Conservation (phyloP, 176 grass and related monocot genomes). For the Eremochloa ophiuroides region DNA sequence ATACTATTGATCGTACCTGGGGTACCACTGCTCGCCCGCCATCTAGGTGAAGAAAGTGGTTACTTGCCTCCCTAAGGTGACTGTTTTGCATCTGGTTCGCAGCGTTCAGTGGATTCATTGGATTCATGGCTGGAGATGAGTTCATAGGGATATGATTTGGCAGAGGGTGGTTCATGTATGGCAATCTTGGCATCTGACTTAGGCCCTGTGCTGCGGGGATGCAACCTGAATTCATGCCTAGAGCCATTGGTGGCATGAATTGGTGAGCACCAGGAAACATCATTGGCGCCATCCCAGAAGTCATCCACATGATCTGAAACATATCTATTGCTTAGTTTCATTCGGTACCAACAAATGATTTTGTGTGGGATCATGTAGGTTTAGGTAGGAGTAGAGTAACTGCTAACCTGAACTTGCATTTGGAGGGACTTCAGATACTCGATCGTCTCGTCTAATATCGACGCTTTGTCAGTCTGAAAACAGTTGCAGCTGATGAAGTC, state of each 20-base stretch:
- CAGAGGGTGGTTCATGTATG: conserved; percentile 46
- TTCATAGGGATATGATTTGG: conserved; percentile 57
- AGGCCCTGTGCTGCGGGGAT: conserved; percentile 52
- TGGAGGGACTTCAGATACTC: conserved; percentile 96
- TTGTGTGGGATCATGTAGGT: neutral
- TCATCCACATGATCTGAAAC: conserved; percentile 94
- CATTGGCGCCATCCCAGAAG: conserved; percentile 65
- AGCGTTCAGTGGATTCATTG: conserved; percentile 39
- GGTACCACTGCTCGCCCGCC: conserved; percentile 27
- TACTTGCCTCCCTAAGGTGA: conserved; percentile 41
- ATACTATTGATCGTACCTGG: conserved; percentile 49
- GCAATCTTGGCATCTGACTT: conserved; percentile 55
- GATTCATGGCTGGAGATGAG: conserved; percentile 46
- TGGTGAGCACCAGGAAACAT: conserved; percentile 71
- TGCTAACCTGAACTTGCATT: conserved; percentile 87
- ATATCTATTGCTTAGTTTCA: neutral
- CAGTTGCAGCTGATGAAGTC: neutral
- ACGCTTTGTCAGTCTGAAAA: conserved; percentile 84
- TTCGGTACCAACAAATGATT: neutral
- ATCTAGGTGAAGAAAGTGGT: conserved; percentile 38
- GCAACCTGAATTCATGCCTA: conserved; percentile 46
- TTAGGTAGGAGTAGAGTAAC: neutral
- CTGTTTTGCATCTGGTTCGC: conserved; percentile 54
- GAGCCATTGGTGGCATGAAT: conserved; percentile 63
- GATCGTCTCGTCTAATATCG: conserved; percentile 84